phyloP scores from a whole-genome alignment of 2,329 filamentous ascomycete species.

The Thelonectria rubi region DNA sequence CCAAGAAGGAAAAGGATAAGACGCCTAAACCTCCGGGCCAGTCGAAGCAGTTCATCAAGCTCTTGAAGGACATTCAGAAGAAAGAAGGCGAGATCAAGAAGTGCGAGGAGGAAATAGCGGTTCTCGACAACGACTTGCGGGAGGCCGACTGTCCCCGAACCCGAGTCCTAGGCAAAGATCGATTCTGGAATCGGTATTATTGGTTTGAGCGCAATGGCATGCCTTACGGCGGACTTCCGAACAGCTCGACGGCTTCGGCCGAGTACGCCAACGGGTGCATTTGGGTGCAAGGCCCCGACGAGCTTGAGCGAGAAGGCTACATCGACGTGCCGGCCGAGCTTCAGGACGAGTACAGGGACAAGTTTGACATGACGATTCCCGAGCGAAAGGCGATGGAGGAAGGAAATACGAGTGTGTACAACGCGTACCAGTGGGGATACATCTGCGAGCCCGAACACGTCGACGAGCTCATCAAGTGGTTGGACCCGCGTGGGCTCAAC shows the following conservation, averaged over 20 bases:
- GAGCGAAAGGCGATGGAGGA: constrained; percentile 90
- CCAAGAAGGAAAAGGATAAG: constrained; percentile 59
- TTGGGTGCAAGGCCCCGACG: constrained; percentile 95
- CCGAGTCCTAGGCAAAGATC: constrained; percentile 88
- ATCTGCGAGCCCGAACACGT: constrained; percentile 83
- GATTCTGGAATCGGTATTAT: constrained; percentile 98
- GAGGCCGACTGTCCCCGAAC: constrained; percentile 94
- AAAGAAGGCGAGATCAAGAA: constrained; percentile 82
- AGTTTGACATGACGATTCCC: constrained; percentile 83
- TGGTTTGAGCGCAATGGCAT: constrained; percentile 99
- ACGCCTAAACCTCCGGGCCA: constrained; percentile 75
- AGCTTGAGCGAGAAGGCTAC: constrained; percentile 85
- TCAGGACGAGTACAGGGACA: constrained; percentile 77
- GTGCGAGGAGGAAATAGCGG: constrained; percentile 85
- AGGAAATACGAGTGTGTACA: constrained; percentile 79
- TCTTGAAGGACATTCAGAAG: constrained; percentile 88
- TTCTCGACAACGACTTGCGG: constrained; percentile 89
- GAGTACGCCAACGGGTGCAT: constrained; percentile 93
- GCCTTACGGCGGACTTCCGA: constrained; percentile 89
- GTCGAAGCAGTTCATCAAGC: constrained; percentile 86
- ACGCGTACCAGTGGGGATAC: constrained; percentile 88
- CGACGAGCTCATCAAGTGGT: constrained; percentile 83
- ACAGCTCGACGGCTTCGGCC: constrained; percentile 86
- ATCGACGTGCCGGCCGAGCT: constrained; percentile 79
- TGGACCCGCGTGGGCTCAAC: constrained; percentile 86